phyloP scores from a whole-genome alignment of 768 basidiomycete genomes.

The Amanita jacksonii region DNA sequence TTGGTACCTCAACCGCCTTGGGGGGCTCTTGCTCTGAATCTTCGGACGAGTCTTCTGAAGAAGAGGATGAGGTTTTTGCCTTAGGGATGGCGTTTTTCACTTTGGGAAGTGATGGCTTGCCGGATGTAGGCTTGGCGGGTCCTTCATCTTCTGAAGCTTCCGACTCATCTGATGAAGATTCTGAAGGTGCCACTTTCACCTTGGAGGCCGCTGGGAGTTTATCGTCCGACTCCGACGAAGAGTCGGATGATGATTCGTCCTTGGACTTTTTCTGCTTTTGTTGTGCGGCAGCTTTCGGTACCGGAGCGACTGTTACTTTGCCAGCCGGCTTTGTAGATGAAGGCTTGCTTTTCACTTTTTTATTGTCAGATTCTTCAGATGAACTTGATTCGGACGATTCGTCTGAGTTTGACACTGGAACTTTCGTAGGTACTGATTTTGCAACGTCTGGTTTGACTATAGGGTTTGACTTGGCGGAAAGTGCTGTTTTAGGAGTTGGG shows the following conservation, averaged over 20 bases:
- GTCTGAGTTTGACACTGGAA: conserved; percentile 14
- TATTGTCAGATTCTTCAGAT: not conserved
- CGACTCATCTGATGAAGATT: conserved; percentile 18
- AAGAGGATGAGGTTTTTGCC: not conserved
- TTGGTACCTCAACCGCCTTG: conserved; percentile 2
- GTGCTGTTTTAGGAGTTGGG: conserved; percentile 18
- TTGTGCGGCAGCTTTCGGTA: conserved; percentile 8
- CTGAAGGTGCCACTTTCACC: not conserved
- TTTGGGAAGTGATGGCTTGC: too few relatives aligned
- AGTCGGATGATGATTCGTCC: too few relatives aligned
- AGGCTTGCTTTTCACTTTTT: not conserved
- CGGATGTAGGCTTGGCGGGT: conserved; percentile 20
- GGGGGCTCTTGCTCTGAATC: conserved; percentile 14
- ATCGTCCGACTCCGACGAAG: too few relatives aligned
- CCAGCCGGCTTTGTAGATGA: not conserved
- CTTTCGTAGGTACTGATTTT: conserved; percentile 5
- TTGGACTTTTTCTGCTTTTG: not conserved
- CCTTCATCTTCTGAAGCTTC: too few relatives aligned
- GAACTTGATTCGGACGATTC: conserved; percentile 6
- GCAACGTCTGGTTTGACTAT: conserved; percentile 5
- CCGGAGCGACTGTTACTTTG: conserved; percentile 1
- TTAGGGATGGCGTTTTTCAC: too few relatives aligned
- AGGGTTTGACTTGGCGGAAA: conserved; percentile 13
- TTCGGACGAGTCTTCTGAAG: conserved; percentile 9
- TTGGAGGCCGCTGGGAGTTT: too few relatives aligned